Evolutionary conservation across 805 yeast genomes (phyloP).

Genomic region (Suhomyces canberraensis): DNA sequence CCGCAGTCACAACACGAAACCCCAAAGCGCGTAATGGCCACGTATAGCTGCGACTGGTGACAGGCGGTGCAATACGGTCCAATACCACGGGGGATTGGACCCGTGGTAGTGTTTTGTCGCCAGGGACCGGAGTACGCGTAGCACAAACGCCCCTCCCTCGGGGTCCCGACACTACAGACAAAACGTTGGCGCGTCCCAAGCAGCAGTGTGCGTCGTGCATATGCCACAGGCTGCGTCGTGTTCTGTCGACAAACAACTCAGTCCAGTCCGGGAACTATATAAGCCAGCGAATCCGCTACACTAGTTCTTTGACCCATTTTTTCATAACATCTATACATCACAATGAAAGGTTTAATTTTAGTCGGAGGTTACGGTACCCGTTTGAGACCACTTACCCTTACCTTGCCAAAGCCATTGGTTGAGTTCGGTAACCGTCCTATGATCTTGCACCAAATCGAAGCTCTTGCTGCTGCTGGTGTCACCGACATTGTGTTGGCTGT

Average conservation of each 20-base stretch:
- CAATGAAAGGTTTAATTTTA: constrained; percentile 93
- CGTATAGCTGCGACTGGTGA: too few species aligned
- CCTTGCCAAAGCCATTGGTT: constrained; percentile 94
- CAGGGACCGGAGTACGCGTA: too few species aligned
- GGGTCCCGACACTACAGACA: too few species aligned
- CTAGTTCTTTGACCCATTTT: background rate
- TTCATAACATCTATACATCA: constrained; percentile 7
- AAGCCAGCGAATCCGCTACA: background rate
- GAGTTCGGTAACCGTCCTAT: constrained; percentile 99
- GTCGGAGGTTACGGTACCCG: constrained; percentile 99
- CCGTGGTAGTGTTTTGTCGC: too few species aligned
- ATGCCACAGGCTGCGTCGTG: too few species aligned
- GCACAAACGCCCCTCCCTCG: too few species aligned
- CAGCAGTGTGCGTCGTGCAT: too few species aligned
- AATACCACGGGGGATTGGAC: too few species aligned
- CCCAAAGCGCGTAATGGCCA: too few species aligned
- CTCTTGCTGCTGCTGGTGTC: constrained; percentile 96
- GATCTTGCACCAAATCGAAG: constrained; percentile 98
- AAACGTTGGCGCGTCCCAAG: too few species aligned
- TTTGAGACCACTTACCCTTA: constrained; percentile 95
- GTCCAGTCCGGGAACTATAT: background rate
- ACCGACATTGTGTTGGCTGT: constrained; percentile 98
- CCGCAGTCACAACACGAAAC: too few species aligned
- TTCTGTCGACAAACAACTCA: background rate
- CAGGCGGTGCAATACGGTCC: too few species aligned